Evolutionary conservation across 331 rosid genomes (phyloP), one percentile per base, ranked within the genome.

Genomic region (Malus hybrid): DNA sequence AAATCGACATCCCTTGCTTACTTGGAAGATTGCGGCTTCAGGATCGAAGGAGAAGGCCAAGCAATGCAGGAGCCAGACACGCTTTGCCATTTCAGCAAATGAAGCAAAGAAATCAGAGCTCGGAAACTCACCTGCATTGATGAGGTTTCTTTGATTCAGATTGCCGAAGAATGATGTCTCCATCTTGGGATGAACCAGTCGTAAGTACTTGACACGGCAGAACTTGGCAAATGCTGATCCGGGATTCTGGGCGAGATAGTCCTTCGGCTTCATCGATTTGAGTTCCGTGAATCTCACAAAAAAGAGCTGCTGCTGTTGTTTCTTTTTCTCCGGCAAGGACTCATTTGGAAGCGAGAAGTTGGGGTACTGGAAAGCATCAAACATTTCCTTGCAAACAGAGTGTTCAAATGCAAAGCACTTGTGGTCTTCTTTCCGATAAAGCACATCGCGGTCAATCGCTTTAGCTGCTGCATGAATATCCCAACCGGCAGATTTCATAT

Each of bases 31-130:
- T 33, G 86, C 70, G 33, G 86, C 96, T 76, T 87, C 83, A 0
- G 89, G 89, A 31, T 92, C 74, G 61, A 88, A 85, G 32, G 97
- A 87, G 80, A 90, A 90, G 72, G 93, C 97, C 59, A 90, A 36
- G 74, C 90, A 90, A 65, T 92, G 97, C 5, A 92, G 87, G 44
- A 92, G 89, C 93, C 93, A 92, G 5, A 90, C 88, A 83, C 88
- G 71, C 80, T 87, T 90, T 3, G 97, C 91, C 96, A 92, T 88
- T 28, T 88, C 97, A 2, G 91, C 82, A 67, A 92, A 92, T 2
- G 87, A 70, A 16, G 71, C 60, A 76, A 92, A 92, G 77, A 92
- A 90, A 6, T 74, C 48, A 0, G 88, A 78, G 71, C 74, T 75
- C 5, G 96, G 90, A 76, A 92, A 81, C 69, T 72, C 90, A 19